Evolutionary conservation across 2,329 filamentous ascomycete species (phyloP).

Genomic region (Westerdykella ornata): DNA sequence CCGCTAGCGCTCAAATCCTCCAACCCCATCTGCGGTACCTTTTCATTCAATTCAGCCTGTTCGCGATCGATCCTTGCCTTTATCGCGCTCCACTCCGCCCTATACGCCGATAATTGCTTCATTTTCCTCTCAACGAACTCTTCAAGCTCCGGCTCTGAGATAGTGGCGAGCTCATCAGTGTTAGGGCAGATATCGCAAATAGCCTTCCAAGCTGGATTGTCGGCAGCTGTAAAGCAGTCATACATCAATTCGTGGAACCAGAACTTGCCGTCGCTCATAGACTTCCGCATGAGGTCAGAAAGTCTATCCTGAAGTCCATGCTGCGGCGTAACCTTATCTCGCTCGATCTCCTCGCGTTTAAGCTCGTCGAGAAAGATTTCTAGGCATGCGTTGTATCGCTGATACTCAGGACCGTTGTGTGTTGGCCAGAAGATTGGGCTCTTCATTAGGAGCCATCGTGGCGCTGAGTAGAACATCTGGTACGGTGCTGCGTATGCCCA

Average conservation of each 20-base stretch:
- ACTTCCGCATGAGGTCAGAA: slow-evolving; percentile 5
- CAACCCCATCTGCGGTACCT: neutral
- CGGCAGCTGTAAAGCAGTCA: slow-evolving; percentile 4
- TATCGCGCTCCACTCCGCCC: slow-evolving; percentile 1
- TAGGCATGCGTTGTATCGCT: slow-evolving; percentile 5
- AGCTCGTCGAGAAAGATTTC: slow-evolving; percentile 7
- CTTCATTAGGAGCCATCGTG: slow-evolving; percentile 6
- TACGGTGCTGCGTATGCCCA: slow-evolving; percentile 17
- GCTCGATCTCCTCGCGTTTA: slow-evolving; percentile 2
- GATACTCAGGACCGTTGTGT: slow-evolving; percentile 1
- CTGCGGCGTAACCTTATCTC: neutral
- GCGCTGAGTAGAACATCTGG: slow-evolving; percentile 13
- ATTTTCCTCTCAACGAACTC: neutral
- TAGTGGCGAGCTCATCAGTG: slow-evolving; percentile 1
- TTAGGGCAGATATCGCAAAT: slow-evolving; percentile 2
- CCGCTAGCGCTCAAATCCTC: neutral
- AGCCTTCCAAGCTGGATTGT: slow-evolving; percentile 4
- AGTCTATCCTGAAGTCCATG: slow-evolving; percentile 1
- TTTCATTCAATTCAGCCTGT: slow-evolving; percentile 1
- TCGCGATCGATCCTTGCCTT: slow-evolving; percentile 1
- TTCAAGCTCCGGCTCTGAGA: neutral
- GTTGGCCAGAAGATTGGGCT: slow-evolving; percentile 3
- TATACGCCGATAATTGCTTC: slow-evolving; percentile 5
- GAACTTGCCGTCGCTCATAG: slow-evolving; percentile 7
- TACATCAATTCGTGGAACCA: slow-evolving; percentile 10